Conservation (phyloP, 1,139 yeast genomes). For the Scheffersomyces stambukii region DNA sequence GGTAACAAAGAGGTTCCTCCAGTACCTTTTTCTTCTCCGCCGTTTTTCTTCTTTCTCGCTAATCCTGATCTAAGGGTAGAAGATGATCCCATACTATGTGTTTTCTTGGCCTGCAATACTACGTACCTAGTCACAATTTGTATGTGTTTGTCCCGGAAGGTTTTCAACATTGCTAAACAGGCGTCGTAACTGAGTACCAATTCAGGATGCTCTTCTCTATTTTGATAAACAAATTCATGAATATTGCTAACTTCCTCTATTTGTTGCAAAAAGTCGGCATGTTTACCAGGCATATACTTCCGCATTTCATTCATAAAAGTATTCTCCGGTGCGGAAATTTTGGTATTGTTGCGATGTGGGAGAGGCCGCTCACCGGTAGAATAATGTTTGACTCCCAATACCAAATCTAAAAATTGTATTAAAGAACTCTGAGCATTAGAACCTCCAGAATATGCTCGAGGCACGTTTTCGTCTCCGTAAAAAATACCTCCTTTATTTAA, state of each 20-base stretch:
- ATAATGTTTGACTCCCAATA: slow-evolving; percentile 71
- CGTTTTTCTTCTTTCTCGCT: slow-evolving; percentile 43
- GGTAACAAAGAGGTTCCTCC: slow-evolving; percentile 94
- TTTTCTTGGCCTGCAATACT: slow-evolving; percentile 67
- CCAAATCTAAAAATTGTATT: slow-evolving; percentile 79
- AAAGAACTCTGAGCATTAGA: slow-evolving; percentile 91
- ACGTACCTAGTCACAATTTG: slow-evolving; percentile 87
- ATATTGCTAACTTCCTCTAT: slow-evolving; percentile 55
- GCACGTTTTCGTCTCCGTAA: slow-evolving; percentile 64
- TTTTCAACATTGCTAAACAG: slow-evolving; percentile 81
- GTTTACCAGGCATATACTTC: slow-evolving; percentile 83
- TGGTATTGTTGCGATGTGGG: slow-evolving; percentile 18
- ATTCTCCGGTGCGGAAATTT: slow-evolving; percentile 23
- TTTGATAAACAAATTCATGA: slow-evolving; percentile 54
- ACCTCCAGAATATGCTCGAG: slow-evolving; percentile 76
- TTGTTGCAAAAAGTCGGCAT: slow-evolving; percentile 65
- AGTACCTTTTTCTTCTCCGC: slow-evolving; percentile 73
- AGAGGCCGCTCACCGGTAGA: slow-evolving; percentile 65
- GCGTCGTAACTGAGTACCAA: slow-evolving; percentile 78
- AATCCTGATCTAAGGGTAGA: slow-evolving; percentile 59
- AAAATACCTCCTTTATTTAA: slow-evolving; percentile 72
- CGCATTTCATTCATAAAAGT: slow-evolving; percentile 83
- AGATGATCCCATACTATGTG: slow-evolving; percentile 49
- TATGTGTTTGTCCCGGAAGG: slow-evolving; percentile 88
- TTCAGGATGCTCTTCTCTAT: slow-evolving; percentile 40